Evolutionary conservation across 2,329 filamentous ascomycete genomes (phyloP).

Genomic region (Paraconiothyrium brasiliense): DNA sequence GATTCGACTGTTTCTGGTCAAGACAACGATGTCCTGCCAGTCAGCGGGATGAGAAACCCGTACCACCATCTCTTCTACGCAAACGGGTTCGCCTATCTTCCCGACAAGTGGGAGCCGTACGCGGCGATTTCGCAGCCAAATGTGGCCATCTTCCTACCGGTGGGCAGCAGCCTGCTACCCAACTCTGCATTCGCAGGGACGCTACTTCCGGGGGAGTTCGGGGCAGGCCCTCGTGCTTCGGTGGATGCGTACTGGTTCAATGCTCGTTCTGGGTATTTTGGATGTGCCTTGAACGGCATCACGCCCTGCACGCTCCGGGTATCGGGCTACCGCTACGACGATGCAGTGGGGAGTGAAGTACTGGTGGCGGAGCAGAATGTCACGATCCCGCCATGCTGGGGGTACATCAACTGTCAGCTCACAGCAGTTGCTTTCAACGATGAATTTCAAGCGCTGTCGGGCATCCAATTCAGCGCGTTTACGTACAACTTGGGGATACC

Average conservation of each 20-base stretch:
- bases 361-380: slow-evolving; percentile 49
- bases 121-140: slow-evolving; percentile 57
- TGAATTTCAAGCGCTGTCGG: slow-evolving; percentile 53
- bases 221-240: slow-evolving; percentile 54
- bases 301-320: slow-evolving; percentile 56
- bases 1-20: slow-evolving; percentile 32
- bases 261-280: slow-evolving; percentile 57
- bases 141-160: slow-evolving; percentile 58
- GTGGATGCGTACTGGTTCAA: slow-evolving; percentile 62
- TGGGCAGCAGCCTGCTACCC: slow-evolving; percentile 36
- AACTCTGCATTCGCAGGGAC: slow-evolving; percentile 44
- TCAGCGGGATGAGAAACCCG: slow-evolving; percentile 55
- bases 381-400: slow-evolving; percentile 54
- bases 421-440: slow-evolving; percentile 54
- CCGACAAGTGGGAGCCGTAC: slow-evolving; percentile 56
- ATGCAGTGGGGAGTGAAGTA: slow-evolving; percentile 45
- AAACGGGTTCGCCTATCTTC: slow-evolving; percentile 60
- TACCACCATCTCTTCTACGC: slow-evolving; percentile 63
- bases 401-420: slow-evolving; percentile 54
- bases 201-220: slow-evolving; percentile 57
- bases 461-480: slow-evolving; percentile 60
- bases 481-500: slow-evolving; percentile 50
- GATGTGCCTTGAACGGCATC: slow-evolving; percentile 56
- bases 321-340: slow-evolving; percentile 57
- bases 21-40: slow-evolving; percentile 49